Conservation (phyloP, 2,329 filamentous ascomycete genomes). For the Ascochyta lentis region DNA sequence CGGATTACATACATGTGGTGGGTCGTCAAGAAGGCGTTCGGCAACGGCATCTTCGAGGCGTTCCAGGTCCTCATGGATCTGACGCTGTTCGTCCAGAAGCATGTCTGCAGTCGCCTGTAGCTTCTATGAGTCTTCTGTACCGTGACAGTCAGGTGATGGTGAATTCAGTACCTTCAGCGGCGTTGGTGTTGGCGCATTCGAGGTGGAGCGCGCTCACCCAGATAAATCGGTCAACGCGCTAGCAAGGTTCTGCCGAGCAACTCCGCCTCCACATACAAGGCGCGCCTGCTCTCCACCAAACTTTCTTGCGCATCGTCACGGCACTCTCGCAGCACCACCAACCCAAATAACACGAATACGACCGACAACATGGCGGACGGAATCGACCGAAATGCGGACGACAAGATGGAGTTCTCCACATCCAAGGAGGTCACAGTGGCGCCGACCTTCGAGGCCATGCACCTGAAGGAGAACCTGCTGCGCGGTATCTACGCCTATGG, state of each 20-base stretch:
- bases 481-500: slow-evolving; percentile 98
- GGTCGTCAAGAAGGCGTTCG: slow-evolving; percentile 87
- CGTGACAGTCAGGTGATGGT: slow-evolving; percentile 16
- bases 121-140: slow-evolving; percentile 24
- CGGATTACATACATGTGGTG: slow-evolving; percentile 72
- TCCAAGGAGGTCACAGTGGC: slow-evolving; percentile 97
- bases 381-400: slow-evolving; percentile 91
- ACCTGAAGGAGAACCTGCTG: slow-evolving; percentile 94
- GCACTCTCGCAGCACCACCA: slow-evolving; percentile 13
- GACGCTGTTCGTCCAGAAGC: slow-evolving; percentile 92
- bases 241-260: slow-evolving; percentile 23
- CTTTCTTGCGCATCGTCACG: slow-evolving; percentile 30
- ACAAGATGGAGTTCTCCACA: slow-evolving; percentile 97
- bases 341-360: neutral
- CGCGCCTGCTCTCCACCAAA: slow-evolving; percentile 29
- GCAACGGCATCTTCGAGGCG: slow-evolving; percentile 92
- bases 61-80: slow-evolving; percentile 95
- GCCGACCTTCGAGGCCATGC: slow-evolving; percentile 77
- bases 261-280: slow-evolving; percentile 21
- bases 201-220: slow-evolving; percentile 22
- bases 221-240: slow-evolving; percentile 28
- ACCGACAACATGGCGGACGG: slow-evolving; percentile 80
- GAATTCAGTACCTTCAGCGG: slow-evolving; percentile 34
- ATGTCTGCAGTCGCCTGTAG: slow-evolving; percentile 54
- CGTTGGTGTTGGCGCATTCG: slow-evolving; percentile 21